Percentiles rank a stretch among this genome's conserved stretches.
Evolutionary conservation across 228 moss, liverwort and hornwort genomes (phyloP).

Genomic region (Sphagnum fallax): DNA sequence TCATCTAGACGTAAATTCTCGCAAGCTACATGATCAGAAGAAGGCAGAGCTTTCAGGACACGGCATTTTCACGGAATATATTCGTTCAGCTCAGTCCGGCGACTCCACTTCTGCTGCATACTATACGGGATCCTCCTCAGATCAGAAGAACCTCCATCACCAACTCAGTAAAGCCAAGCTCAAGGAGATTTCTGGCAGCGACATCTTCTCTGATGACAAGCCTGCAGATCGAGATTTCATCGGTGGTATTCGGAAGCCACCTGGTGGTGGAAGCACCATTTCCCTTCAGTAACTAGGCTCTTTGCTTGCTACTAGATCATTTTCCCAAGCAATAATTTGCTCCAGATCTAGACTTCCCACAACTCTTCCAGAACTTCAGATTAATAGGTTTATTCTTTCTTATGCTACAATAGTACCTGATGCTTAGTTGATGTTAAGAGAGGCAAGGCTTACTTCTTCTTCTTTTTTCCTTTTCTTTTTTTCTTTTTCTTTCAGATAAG

Average conservation of each 20-base stretch:
- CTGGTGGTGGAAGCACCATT: slow-evolving; percentile 86
- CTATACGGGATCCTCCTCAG: too few relatives aligned
- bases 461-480: too few relatives aligned
- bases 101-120: too few relatives aligned
- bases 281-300: slow-evolving; percentile 16
- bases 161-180: slow-evolving; percentile 74
- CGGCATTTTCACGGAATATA: slow-evolving; percentile 23
- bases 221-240: slow-evolving; percentile 68
- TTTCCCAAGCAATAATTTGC: too few relatives aligned
- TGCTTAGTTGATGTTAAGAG: too few relatives aligned
- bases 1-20: not conserved
- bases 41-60: slow-evolving; percentile 36
- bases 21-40: slow-evolving; percentile 37
- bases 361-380: too few relatives aligned
- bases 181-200: slow-evolving; percentile 88
- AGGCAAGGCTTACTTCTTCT: too few relatives aligned
- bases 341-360: too few relatives aligned
- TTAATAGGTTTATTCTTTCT: too few relatives aligned
- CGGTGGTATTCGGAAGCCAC: slow-evolving; percentile 92
- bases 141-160: slow-evolving; percentile 27
- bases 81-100: slow-evolving; percentile 2
- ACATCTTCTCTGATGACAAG: slow-evolving; percentile 85
- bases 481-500: too few relatives aligned
- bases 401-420: too few relatives aligned
- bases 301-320: too few relatives aligned